These are phyloP conservation scores for Beauveria scarabaeidicola DNA, from an alignment of 2,329 filamentous ascomycete genomes.

Conservation along the genomic window DNA sequence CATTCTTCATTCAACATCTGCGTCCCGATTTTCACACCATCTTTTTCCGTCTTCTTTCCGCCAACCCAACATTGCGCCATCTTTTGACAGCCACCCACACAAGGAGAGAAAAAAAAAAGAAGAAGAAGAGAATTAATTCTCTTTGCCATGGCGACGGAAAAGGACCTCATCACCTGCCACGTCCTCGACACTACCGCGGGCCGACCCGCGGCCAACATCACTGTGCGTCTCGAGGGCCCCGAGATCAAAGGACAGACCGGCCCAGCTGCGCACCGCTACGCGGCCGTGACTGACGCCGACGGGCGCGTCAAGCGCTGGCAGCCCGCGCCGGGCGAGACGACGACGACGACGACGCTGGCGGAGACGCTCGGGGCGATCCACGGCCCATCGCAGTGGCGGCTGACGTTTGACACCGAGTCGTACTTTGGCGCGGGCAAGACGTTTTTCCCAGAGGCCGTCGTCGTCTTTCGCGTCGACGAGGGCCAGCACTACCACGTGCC, in stretches of 20 bases:
- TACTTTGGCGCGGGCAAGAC: slow-evolving; percentile 60
- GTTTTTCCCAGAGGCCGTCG: slow-evolving; percentile 52
- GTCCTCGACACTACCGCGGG: slow-evolving; percentile 75
- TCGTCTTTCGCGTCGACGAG: slow-evolving; percentile 44
- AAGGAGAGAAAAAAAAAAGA: too few relatives aligned
- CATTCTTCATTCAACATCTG: not conserved
- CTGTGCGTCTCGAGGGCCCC: slow-evolving; percentile 53
- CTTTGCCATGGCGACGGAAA: slow-evolving; percentile 19
- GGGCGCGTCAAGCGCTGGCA: slow-evolving; percentile 66
- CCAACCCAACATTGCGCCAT: too few relatives aligned
- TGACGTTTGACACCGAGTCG: slow-evolving; percentile 62
- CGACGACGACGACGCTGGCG: slow-evolving; percentile 35
- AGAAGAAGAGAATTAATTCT: too few relatives aligned
- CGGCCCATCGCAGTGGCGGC: slow-evolving; percentile 50
- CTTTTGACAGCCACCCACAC: too few relatives aligned
- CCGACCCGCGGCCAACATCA: slow-evolving; percentile 56
- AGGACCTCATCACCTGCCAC: slow-evolving; percentile 74
- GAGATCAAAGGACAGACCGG: slow-evolving; percentile 16
- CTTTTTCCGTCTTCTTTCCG: not conserved
- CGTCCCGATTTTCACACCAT: too few relatives aligned
- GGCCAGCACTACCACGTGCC: slow-evolving; percentile 73
- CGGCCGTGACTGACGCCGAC: slow-evolving; percentile 57
- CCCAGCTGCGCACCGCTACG: slow-evolving; percentile 1
- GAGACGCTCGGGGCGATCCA: slow-evolving; percentile 41
- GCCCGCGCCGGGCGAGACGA: slow-evolving; percentile 32